Percentiles rank a stretch among this genome's conserved stretches.
Conservation (phyloP, 1,284 basidiomycete genomes). For the Sporisorium scitamineum region DNA sequence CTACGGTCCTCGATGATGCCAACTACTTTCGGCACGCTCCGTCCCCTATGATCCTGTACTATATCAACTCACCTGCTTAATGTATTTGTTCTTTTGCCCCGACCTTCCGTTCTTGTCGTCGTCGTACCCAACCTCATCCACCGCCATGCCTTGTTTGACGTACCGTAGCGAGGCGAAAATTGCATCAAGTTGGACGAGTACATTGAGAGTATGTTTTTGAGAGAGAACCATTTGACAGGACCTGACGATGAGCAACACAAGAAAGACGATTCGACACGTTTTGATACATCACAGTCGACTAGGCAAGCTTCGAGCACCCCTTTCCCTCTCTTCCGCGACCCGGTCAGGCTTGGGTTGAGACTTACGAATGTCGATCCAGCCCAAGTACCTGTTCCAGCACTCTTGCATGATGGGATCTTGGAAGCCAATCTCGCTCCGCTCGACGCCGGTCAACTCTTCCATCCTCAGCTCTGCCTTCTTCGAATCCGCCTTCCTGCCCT, state of each 20-base stretch:
- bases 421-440: not conserved
- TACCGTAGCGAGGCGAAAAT: not conserved
- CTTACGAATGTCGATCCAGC: not conserved
- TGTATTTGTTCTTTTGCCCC: constrained; percentile 5
- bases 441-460: not conserved
- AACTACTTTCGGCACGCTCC: not conserved
- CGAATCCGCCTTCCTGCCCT: not conserved
- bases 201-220: not conserved
- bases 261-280: not conserved
- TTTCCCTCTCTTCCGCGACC: not conserved
- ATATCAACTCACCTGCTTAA: not conserved
- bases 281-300: not conserved
- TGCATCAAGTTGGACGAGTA: not conserved
- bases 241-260: not conserved
- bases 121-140: not conserved
- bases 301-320: not conserved
- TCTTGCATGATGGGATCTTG: not conserved
- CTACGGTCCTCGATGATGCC: constrained; percentile 38
- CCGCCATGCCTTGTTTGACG: not conserved
- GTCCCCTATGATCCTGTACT: not conserved
- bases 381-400: not conserved
- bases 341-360: not conserved
- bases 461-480: not conserved
- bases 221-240: not conserved
- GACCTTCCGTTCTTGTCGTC: not conserved